phyloP scores from a whole-genome alignment of 805 yeast genomes.

The Starmerella davenportii region DNA sequence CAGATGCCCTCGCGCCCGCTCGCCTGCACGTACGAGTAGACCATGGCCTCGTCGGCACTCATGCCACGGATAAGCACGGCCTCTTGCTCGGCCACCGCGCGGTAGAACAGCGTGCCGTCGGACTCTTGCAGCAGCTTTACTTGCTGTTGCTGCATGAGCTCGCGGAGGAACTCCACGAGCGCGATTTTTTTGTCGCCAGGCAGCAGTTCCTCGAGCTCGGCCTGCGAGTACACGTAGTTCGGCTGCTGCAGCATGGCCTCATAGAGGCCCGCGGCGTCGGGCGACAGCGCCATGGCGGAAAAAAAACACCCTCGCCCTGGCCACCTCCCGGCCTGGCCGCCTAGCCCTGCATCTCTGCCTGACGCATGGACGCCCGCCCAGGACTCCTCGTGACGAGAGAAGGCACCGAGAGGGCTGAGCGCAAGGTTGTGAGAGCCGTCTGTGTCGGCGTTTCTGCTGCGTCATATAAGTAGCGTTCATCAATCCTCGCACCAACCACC shows the following conservation, averaged over 20 bases:
- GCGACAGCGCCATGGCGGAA: neutral
- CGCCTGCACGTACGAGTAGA: conserved; percentile 80
- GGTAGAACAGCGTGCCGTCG: conserved; percentile 45
- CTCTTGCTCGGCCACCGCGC: conserved; percentile 53
- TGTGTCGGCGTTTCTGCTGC: too few relatives aligned
- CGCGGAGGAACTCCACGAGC: conserved; percentile 30
- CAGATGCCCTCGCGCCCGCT: conserved; percentile 91
- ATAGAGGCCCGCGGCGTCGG: conserved; percentile 27
- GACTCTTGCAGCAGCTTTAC: conserved; percentile 49
- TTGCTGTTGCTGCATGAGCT: conserved; percentile 35
- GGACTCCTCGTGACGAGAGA: too few relatives aligned
- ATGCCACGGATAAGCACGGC: conserved; percentile 61
- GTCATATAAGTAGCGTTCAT: too few relatives aligned
- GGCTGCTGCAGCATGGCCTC: conserved; percentile 38
- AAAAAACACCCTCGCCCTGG: neutral
- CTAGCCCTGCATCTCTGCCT: too few relatives aligned
- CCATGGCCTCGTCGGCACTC: conserved; percentile 76
- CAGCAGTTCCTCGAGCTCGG: conserved; percentile 40
- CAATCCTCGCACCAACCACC: too few relatives aligned
- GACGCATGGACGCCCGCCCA: too few relatives aligned
- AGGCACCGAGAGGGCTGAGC: too few relatives aligned
- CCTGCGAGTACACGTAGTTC: conserved; percentile 42
- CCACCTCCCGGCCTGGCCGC: too few relatives aligned
- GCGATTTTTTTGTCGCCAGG: conserved; percentile 27
- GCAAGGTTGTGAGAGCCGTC: too few relatives aligned